phyloP scores from a whole-genome alignment of 495 filamentous ascomycete species.

The Tuber microsphaerosporum region DNA sequence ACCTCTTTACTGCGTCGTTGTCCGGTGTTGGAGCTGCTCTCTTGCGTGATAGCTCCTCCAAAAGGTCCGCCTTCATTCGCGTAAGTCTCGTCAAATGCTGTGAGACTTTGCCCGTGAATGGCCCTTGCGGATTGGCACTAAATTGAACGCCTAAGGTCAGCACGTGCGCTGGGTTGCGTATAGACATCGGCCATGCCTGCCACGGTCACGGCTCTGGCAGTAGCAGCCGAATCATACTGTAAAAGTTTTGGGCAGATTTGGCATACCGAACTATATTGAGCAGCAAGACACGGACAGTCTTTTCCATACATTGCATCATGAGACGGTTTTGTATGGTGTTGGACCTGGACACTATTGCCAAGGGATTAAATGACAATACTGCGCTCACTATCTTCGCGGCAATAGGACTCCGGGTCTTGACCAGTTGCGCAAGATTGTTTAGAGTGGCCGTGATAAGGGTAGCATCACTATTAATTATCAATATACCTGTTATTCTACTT shows the following conservation, averaged over 20 bases:
- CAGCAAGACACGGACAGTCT: constrained; percentile 75
- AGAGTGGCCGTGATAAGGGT: constrained; percentile 86
- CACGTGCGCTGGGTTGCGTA: constrained; percentile 12
- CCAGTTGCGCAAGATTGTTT: constrained; percentile 72
- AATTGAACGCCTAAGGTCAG: constrained; percentile 5
- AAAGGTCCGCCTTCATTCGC: constrained; percentile 63
- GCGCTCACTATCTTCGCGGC: constrained; percentile 75
- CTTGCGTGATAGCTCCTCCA: constrained; percentile 72
- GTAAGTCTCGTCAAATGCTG: constrained; percentile 72
- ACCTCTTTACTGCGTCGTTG: constrained; percentile 61
- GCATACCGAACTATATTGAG: constrained; percentile 54
- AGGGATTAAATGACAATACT: constrained; percentile 84
- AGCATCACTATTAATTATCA: constrained; percentile 58
- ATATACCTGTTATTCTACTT: constrained; percentile 19
- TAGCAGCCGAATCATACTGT: background rate
- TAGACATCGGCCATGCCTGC: constrained; percentile 4
- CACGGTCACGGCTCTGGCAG: background rate
- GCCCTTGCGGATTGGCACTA: constrained; percentile 39
- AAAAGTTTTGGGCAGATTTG: background rate
- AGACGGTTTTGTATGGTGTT: constrained; percentile 73
- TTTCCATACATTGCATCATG: constrained; percentile 83
- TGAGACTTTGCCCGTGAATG: constrained; percentile 58
- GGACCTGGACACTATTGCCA: constrained; percentile 66
- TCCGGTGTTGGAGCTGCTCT: constrained; percentile 57
- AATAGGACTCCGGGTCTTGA: constrained; percentile 71